Evolutionary conservation across 306 rosid species (phyloP), one percentile per base, ranked within the genome.

Genomic region (Rubus parviflorus): DNA sequence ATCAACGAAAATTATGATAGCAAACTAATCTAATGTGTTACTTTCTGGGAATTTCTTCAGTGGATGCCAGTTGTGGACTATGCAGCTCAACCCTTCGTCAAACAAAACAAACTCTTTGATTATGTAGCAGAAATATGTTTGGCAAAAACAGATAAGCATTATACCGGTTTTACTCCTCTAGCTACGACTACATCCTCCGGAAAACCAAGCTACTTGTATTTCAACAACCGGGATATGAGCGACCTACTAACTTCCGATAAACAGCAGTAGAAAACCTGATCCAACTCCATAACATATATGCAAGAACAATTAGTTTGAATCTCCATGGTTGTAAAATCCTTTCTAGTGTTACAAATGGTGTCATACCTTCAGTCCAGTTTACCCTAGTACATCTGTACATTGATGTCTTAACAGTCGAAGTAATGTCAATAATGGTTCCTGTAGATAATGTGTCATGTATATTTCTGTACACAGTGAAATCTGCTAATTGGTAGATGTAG

Each of bases 11-110:
- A 6, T 5, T 20, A 53, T 38, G 14, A 53, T 72, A 13, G 16
- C 4, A 35, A 13, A 7, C 12, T 54, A n/a, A n/a, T 56, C 42
- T 57, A 22, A 42, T 41, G 23, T 42, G 61, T 8, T 30, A 14
- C 8, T 41, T 22, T 42, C 16, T 57, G 53, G 41, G 16, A 58
- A 22, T 42, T 56, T 77, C 43, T 78, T 42, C 90, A 94, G 98
- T 94, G 98, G 98, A 94, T 94, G 94, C 82, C 94, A 25, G 54
- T 89, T 78, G 87, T 81, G 65, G 98, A 90, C 9, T 94, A 94
- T 79, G 85, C 75, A 74, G 93, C 89, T 15, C 98, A 94, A 64
- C 85, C 94, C 41, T 91, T 90, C 72, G 46, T 63, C 69, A 63
- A 63, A 63, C 45, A 63, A 37, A 35, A 63, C 69, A 38, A 63